Percentiles rank a stretch among this genome's conserved stretches.
phyloP scores from a whole-genome alignment of 768 basidiomycete species.

The Pulveroboletus sp. region DNA sequence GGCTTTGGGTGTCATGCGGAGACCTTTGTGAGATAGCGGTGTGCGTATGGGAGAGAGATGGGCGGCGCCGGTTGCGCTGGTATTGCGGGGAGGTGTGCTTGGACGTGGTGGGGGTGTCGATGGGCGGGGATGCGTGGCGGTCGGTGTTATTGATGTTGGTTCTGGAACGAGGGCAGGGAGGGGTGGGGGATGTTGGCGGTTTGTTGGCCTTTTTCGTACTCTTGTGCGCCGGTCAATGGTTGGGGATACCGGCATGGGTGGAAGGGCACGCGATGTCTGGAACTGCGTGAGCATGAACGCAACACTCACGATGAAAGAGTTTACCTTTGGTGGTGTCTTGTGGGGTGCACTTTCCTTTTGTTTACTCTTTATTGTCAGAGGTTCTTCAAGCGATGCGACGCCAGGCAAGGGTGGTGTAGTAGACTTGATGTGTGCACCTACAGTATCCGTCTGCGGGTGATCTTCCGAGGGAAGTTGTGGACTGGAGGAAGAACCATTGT shows the following conservation, averaged over 20 bases:
- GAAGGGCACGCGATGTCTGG: constrained; percentile 38
- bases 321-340: constrained; percentile 30
- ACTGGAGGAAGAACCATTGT: constrained; percentile 65
- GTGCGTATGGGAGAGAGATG: constrained; percentile 62
- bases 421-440: constrained; percentile 15
- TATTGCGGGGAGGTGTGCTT: constrained; percentile 37
- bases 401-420: constrained; percentile 15
- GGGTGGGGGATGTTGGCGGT: constrained; percentile 16
- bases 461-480: constrained; percentile 42
- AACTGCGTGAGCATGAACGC: not conserved
- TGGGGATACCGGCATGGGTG: constrained; percentile 47
- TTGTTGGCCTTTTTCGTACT: constrained; percentile 19
- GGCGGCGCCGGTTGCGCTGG: constrained; percentile 24
- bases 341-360: constrained; percentile 16
- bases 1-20: constrained; percentile 67
- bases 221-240: constrained; percentile 37
- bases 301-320: not conserved
- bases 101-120: constrained; percentile 38
- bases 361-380: constrained; percentile 14
- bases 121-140: constrained; percentile 17
- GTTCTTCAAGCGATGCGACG: constrained; percentile 4
- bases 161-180: constrained; percentile 28
- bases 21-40: constrained; percentile 63
- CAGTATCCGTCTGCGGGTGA: constrained; percentile 15
- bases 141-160: constrained; percentile 9